Conservation (phyloP, 331 rosid genomes). For the Phaseolus coccineus region DNA sequence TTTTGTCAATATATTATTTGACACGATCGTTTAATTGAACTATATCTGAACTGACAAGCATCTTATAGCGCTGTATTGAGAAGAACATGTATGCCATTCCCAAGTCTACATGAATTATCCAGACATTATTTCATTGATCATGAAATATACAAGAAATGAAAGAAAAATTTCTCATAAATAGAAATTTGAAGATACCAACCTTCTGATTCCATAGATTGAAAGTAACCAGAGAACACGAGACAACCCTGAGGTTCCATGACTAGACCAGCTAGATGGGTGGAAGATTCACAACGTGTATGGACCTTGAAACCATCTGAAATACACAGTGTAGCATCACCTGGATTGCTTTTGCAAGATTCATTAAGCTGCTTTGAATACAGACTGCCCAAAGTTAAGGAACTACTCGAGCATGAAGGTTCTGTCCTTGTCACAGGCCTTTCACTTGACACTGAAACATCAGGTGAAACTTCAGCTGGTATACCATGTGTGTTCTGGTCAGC, state of each 20-base stretch:
- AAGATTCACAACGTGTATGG: conserved; percentile 39
- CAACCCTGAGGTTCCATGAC: conserved; percentile 35
- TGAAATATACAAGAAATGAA: conserved; percentile 23
- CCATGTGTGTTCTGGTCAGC: conserved; percentile 29
- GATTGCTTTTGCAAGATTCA: conserved; percentile 41
- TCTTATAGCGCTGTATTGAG: conserved; percentile 42
- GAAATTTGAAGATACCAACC: conserved; percentile 60
- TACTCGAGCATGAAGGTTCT: conserved; percentile 34
- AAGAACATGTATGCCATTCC: conserved; percentile 39
- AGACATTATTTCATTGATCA: conserved; percentile 38
- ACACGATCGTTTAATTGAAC: conserved; percentile 3
- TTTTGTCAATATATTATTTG: neutral
- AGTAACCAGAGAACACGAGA: conserved; percentile 49
- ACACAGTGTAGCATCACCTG: conserved; percentile 35
- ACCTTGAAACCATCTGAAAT: conserved; percentile 42
- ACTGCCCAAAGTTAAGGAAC: conserved; percentile 44
- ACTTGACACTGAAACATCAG: conserved; percentile 42
- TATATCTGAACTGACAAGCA: conserved; percentile 30
- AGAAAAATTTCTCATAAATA: conserved; percentile 12
- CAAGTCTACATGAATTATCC: conserved; percentile 36
- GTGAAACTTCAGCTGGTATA: conserved; percentile 41
- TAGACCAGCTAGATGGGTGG: conserved; percentile 40
- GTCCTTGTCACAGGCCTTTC: conserved; percentile 37
- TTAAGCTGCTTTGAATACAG: conserved; percentile 17
- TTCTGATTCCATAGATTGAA: conserved; percentile 46